These are phyloP conservation scores for Leucaena leucocephala DNA, from an alignment of 306 rosid species.

Conservation along the genomic window DNA sequence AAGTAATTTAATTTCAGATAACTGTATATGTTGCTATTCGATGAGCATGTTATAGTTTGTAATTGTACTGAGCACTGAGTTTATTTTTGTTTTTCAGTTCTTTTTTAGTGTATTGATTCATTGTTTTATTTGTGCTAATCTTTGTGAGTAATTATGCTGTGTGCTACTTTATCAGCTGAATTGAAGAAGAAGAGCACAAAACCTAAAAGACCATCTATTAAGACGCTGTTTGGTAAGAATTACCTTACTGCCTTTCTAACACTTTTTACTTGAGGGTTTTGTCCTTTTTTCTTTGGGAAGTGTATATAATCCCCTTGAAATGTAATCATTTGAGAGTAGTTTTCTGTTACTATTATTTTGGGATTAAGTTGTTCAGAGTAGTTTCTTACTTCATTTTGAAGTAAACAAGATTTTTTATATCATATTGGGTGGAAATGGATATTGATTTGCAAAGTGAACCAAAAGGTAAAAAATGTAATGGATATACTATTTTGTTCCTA, in stretches of 20 bases:
- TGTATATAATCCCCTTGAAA: slow-evolving; percentile 16
- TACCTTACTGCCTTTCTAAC: slow-evolving; percentile 19
- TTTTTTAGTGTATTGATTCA: slow-evolving; percentile 9
- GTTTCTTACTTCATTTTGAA: not conserved
- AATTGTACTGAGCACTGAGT: slow-evolving; percentile 5
- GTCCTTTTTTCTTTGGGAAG: not conserved
- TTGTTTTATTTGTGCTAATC: slow-evolving; percentile 14
- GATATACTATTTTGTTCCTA: not conserved
- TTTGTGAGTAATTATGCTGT: slow-evolving; percentile 28
- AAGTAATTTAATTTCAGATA: slow-evolving; percentile 28
- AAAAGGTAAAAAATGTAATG: no score
- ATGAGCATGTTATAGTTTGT: slow-evolving; percentile 3
- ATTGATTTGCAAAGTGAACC: not conserved
- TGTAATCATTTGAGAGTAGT: not conserved
- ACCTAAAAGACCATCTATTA: slow-evolving; percentile 89
- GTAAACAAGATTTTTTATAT: not conserved
- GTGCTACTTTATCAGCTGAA: slow-evolving; percentile 64
- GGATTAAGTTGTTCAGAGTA: not conserved
- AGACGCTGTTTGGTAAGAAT: slow-evolving; percentile 82
- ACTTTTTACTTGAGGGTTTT: slow-evolving; percentile 8
- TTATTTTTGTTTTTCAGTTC: not conserved
- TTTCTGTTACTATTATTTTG: not conserved
- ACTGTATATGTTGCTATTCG: slow-evolving; percentile 12
- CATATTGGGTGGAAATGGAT: not conserved
- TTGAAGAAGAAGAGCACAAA: slow-evolving; percentile 92